phyloP scores from a whole-genome alignment of 176 grass and related monocot species.

The Paspalum vaginatum region DNA sequence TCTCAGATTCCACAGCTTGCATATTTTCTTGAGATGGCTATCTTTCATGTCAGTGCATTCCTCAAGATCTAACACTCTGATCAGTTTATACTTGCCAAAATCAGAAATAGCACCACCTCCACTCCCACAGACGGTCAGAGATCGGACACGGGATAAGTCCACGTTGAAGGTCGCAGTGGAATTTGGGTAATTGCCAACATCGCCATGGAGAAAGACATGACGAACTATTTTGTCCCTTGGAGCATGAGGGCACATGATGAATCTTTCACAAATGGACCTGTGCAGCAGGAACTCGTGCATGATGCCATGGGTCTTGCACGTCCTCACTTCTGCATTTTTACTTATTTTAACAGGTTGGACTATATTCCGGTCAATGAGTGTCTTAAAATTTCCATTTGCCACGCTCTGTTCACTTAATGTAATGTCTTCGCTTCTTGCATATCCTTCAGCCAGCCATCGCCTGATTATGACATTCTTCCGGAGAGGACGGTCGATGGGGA shows the following conservation, averaged over 20 bases:
- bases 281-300: constrained; percentile 7
- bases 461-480: constrained; percentile 5
- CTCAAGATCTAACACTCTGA: constrained; percentile 31
- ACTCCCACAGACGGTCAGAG: constrained; percentile 2
- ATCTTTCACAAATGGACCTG: neutral
- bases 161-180: neutral
- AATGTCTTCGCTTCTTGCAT: neutral
- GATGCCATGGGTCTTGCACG: neutral
- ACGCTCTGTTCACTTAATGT: neutral
- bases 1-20: constrained; percentile 39
- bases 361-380: neutral
- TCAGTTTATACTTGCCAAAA: constrained; percentile 3
- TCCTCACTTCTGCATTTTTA: neutral
- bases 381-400: neutral
- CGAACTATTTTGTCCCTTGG: neutral
- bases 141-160: constrained; percentile 19
- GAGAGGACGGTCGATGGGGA: neutral
- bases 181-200: neutral
- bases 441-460: constrained; percentile 31
- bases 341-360: neutral
- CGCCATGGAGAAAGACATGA: neutral
- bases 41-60: constrained; percentile 19
- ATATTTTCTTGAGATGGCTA: constrained; percentile 10
- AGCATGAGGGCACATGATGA: neutral
- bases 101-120: constrained; percentile 1